Conservation (phyloP, 306 rosid genomes). For the Sophora flavescens region DNA sequence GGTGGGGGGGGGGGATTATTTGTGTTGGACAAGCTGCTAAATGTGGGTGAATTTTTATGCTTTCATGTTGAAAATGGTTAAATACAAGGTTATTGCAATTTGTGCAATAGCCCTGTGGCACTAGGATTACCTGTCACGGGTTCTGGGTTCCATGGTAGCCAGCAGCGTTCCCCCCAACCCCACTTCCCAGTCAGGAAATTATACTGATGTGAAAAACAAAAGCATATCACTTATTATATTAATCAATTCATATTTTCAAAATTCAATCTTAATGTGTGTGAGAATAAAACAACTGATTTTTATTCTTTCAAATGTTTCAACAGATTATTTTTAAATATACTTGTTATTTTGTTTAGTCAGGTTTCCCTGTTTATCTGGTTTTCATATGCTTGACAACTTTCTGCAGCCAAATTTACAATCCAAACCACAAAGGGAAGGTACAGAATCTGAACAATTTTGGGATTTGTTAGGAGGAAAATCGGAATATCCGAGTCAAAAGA, state of each 20-base stretch:
- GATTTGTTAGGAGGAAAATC: slow-evolving; percentile 78
- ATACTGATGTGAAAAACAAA: background rate
- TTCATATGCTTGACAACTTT: slow-evolving; percentile 46
- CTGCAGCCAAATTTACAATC: slow-evolving; percentile 87
- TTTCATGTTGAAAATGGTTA: slow-evolving; percentile 14
- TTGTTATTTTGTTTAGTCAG: slow-evolving; percentile 24
- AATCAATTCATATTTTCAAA: background rate
- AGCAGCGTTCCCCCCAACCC: background rate
- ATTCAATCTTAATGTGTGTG: background rate
- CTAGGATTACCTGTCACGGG: slow-evolving; percentile 16
- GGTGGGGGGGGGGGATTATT: slow-evolving; percentile 18
- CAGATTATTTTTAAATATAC: slow-evolving; percentile 32
- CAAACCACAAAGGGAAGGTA: slow-evolving; percentile 84
- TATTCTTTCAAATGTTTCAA: slow-evolving; percentile 28
- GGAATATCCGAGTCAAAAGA: slow-evolving; percentile 81
- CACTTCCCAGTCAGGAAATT: background rate
- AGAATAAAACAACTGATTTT: slow-evolving; percentile 28
- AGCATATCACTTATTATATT: background rate
- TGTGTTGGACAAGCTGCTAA: slow-evolving; percentile 28
- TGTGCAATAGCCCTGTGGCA: slow-evolving; percentile 1
- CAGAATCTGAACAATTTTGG: slow-evolving; percentile 93
- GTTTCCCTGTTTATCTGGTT: slow-evolving; percentile 48
- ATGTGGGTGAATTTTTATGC: background rate
- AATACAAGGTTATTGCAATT: slow-evolving; percentile 1
- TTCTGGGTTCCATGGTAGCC: background rate